Conservation (phyloP, 2,329 filamentous ascomycete genomes). For the Microsporum ferrugineum region DNA sequence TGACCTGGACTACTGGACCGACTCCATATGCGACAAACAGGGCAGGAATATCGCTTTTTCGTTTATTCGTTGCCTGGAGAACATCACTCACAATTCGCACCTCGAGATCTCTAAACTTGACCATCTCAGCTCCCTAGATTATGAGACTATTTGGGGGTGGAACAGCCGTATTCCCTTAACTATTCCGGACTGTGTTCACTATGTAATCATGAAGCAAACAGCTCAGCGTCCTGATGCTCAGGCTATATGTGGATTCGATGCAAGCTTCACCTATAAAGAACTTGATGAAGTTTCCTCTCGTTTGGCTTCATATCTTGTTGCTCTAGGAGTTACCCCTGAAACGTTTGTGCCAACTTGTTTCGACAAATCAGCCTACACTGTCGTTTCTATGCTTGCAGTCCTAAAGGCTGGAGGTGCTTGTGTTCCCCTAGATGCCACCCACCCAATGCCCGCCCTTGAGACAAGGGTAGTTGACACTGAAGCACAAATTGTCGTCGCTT, state of each 20-base stretch:
- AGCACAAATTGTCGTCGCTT: conserved; percentile 32
- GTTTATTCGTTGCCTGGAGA: conserved; percentile 28
- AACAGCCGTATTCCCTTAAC: conserved; percentile 19
- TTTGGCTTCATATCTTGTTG: conserved; percentile 12
- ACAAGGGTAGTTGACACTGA: conserved; percentile 30
- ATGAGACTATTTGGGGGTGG: conserved; percentile 22
- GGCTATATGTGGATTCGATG: conserved; percentile 19
- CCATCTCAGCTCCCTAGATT: conserved; percentile 29
- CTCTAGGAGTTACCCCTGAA: conserved; percentile 12
- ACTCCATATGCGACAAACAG: conserved; percentile 29
- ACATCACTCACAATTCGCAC: conserved; percentile 28
- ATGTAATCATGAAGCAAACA: conserved; percentile 20
- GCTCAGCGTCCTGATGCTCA: conserved; percentile 14
- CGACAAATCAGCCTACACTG: conserved; percentile 16
- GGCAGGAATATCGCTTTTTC: conserved; percentile 30
- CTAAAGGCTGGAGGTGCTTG: conserved; percentile 16
- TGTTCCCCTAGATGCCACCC: conserved; percentile 21
- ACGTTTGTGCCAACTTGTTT: conserved; percentile 13
- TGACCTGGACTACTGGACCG: conserved; percentile 34
- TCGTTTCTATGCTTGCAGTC: conserved; percentile 16
- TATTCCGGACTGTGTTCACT: conserved; percentile 22
- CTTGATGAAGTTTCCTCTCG: conserved; percentile 16
- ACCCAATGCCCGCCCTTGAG: conserved; percentile 25
- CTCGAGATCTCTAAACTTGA: conserved; percentile 26
- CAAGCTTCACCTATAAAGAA: conserved; percentile 15